These are phyloP conservation scores for Juncus effusus DNA, from an alignment of 176 grass and related monocot genomes.

Conservation along the genomic window DNA sequence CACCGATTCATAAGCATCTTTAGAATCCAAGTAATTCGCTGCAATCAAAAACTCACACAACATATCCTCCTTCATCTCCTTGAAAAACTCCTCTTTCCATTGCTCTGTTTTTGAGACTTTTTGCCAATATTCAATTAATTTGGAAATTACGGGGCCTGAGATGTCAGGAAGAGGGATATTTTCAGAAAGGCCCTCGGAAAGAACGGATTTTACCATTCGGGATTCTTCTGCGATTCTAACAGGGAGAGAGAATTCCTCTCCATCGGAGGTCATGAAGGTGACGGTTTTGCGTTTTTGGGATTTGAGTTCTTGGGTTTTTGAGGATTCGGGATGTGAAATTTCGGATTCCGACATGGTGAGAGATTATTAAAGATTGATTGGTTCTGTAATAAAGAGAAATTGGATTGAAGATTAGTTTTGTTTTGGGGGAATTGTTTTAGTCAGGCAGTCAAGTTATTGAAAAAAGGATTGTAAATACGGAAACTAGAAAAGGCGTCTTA, in stretches of 20 bases:
- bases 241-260: constrained; percentile 1
- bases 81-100: constrained; percentile 11
- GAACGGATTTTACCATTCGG: constrained; percentile 1
- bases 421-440: too few relatives aligned
- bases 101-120: not conserved
- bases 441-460: too few relatives aligned
- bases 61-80: not conserved
- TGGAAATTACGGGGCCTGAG: not conserved
- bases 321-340: not conserved
- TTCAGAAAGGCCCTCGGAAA: not conserved
- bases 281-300: not conserved
- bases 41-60: not conserved
- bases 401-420: too few relatives aligned
- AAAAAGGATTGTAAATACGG: too few relatives aligned
- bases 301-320: not conserved
- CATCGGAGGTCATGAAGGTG: constrained; percentile 4
- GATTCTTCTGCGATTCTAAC: constrained; percentile 5
- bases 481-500: too few relatives aligned
- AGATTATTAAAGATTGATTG: not conserved
- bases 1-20: not conserved
- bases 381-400: not conserved
- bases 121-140: constrained; percentile 24
- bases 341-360: not conserved
- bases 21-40: constrained; percentile 1
- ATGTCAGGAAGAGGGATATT: not conserved